Conservation (phyloP, 2,329 filamentous ascomycete species). For the Trichoderma afroharzianum region DNA sequence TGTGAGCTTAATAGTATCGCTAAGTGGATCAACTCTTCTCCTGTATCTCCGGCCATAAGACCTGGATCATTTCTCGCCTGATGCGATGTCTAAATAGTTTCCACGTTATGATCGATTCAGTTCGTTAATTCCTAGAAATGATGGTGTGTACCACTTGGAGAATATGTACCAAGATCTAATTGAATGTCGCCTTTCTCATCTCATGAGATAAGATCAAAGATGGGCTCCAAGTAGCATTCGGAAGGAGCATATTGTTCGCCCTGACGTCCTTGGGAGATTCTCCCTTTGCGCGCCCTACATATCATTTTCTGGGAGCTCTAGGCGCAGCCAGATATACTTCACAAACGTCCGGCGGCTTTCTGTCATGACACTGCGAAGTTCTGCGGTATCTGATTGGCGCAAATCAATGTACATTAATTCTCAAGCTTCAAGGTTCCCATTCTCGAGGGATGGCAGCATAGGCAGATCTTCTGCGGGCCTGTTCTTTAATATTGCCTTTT, state of each 20-base stretch:
- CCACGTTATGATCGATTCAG: neutral
- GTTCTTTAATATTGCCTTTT: too few relatives aligned
- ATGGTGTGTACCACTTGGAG: neutral
- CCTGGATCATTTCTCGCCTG: neutral
- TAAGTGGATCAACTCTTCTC: neutral
- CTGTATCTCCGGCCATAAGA: neutral
- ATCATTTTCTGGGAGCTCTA: neutral
- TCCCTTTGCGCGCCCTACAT: neutral
- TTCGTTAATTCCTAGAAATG: neutral
- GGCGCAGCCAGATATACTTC: neutral
- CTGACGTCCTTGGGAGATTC: neutral
- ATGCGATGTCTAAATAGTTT: neutral
- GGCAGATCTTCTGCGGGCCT: neutral
- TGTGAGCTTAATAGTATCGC: neutral
- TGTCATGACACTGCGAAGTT: neutral
- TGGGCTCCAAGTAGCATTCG: neutral
- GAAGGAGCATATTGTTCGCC: neutral
- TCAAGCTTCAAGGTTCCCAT: neutral
- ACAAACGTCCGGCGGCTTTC: neutral
- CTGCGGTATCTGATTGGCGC: neutral
- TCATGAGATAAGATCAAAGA: neutral
- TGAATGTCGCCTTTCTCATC: neutral
- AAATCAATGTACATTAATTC: neutral
- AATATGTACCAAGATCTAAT: neutral
- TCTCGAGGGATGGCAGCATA: neutral